Evolutionary conservation across 441 rosid genomes (phyloP).

Genomic region (Syzygium syzygioides): DNA sequence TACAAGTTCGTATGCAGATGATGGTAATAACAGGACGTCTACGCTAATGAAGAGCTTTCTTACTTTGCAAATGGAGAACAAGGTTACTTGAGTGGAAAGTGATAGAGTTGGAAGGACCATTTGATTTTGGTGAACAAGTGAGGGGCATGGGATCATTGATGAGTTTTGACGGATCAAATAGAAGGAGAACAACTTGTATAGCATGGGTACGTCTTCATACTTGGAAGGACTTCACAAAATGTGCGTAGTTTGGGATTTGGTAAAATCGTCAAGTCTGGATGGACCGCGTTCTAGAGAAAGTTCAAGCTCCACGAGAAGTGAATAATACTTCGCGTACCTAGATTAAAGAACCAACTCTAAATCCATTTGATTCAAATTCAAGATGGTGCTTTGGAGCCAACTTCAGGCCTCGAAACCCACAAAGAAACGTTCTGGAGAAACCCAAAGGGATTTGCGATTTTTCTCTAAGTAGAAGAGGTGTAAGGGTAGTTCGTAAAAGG

Average conservation of each 20-base stretch:
- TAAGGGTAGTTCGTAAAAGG: background rate
- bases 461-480: background rate
- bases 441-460: background rate
- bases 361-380: background rate
- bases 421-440: background rate
- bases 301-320: background rate
- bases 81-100: background rate
- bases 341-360: background rate
- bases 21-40: fast-evolving
- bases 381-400: background rate
- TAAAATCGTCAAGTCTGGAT: background rate
- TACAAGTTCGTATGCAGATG: background rate
- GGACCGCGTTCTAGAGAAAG: fast-evolving
- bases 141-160: background rate
- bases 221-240: background rate
- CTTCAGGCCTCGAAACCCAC: background rate
- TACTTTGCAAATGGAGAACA: background rate
- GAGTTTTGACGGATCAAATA: background rate
- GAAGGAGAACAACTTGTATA: background rate
- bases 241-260: background rate
- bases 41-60: background rate
- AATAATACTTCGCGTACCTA: background rate
- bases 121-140: background rate
- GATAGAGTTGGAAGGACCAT: background rate
- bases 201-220: background rate